Conservation (phyloP, 176 grass and related monocot genomes). For the Saccharum officinarum region DNA sequence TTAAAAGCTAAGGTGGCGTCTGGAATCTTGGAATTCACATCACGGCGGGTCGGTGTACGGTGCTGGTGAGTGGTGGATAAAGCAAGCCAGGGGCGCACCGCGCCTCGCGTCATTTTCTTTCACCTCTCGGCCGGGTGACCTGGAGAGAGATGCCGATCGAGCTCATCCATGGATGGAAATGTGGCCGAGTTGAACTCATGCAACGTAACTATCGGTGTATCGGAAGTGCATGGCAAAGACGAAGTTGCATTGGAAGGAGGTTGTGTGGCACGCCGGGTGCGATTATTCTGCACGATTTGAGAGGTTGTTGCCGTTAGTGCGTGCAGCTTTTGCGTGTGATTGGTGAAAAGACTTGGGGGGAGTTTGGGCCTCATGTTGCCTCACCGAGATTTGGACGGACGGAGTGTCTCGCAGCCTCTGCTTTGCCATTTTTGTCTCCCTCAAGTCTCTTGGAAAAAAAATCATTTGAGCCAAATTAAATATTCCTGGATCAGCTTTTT, state of each 20-base stretch:
- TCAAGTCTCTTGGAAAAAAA: not conserved
- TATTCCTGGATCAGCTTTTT: conserved; percentile 14
- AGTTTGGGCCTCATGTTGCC: conserved; percentile 32
- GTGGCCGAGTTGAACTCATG: conserved; percentile 18
- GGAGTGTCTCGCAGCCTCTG: not conserved
- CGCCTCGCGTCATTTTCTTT: conserved; percentile 21
- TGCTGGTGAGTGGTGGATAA: not conserved
- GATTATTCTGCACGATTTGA: conserved; percentile 17
- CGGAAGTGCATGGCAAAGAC: not conserved
- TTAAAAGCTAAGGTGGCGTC: conserved; percentile 25
- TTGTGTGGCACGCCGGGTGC: not conserved
- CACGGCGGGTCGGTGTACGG: not conserved
- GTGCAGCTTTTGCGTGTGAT: conserved; percentile 11
- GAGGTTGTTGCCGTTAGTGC: conserved; percentile 20
- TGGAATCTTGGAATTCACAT: conserved; percentile 29
- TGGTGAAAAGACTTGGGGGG: not conserved
- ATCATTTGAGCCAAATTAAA: not conserved
- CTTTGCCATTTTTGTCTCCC: conserved; percentile 27
- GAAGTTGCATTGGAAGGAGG: not conserved
- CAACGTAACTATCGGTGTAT: not conserved
- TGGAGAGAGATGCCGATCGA: not conserved
- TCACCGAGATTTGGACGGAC: not conserved
- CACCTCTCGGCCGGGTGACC: not conserved
- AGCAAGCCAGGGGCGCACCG: not conserved
- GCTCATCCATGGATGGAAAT: not conserved